Conservation (phyloP, 345 rosid species). For the Psidium guajava region DNA sequence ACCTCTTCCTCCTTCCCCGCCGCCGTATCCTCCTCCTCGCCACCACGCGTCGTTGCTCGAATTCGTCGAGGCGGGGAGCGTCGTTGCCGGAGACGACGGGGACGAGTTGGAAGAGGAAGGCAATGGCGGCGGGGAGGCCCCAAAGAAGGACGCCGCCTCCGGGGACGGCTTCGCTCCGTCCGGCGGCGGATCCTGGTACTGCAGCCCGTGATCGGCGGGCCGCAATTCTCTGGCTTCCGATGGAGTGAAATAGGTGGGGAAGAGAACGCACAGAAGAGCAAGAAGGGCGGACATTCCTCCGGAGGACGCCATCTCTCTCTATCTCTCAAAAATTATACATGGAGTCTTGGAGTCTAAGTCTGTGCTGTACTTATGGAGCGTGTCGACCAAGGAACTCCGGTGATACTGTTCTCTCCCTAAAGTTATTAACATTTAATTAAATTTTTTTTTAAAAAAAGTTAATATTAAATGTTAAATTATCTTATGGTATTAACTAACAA, state of each 20-base stretch:
- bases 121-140: neutral
- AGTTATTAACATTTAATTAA: neutral
- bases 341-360: neutral
- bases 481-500: too few species aligned
- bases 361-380: neutral
- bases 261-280: neutral
- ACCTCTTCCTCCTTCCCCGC: neutral
- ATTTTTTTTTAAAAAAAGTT: too few species aligned
- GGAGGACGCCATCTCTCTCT: neutral
- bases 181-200: constrained; percentile 3
- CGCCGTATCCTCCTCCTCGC: neutral
- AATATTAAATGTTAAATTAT: too few species aligned
- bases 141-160: constrained; percentile 7
- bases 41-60: constrained; percentile 1
- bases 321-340: neutral
- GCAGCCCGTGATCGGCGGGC: constrained; percentile 14
- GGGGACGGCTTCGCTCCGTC: neutral
- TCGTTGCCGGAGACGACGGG: neutral
- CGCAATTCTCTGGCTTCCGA: constrained; percentile 5
- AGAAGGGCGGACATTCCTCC: neutral
- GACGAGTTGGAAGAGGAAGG: neutral
- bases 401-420: neutral
- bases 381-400: neutral
- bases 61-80: neutral
- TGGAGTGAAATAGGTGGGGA: neutral